phyloP scores from a whole-genome alignment of 2,329 filamentous ascomycete species.

The Helotiales sp. region DNA sequence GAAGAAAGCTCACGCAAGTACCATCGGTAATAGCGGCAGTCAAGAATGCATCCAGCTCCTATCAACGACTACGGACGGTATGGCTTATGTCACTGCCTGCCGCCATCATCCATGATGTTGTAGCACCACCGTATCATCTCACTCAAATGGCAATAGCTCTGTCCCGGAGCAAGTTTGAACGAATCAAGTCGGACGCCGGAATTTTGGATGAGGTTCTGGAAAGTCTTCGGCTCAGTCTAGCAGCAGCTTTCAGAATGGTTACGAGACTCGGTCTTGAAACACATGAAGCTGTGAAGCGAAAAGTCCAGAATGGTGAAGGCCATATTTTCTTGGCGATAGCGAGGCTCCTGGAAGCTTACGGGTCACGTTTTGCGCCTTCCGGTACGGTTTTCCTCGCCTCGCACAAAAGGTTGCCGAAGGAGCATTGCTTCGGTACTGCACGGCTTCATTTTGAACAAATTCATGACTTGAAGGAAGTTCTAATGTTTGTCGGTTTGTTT shows the following conservation, averaged over 20 bases:
- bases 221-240: neutral
- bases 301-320: neutral
- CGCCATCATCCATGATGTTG: neutral
- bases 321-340: constrained; percentile 1
- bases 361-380: constrained; percentile 3
- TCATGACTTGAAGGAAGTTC: constrained; percentile 6
- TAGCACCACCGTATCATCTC: constrained; percentile 3
- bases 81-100: neutral
- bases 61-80: neutral
- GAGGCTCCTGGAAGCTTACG: constrained; percentile 7
- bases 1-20: constrained; percentile 8
- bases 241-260: neutral
- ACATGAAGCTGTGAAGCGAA: neutral
- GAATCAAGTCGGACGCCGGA: neutral
- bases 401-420: constrained; percentile 1
- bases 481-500: constrained; percentile 5
- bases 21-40: neutral
- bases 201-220: neutral
- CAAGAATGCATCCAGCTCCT: neutral
- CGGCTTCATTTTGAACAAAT: neutral
- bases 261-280: constrained; percentile 1
- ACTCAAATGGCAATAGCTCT: neutral
- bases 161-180: neutral
- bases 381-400: constrained; percentile 7
- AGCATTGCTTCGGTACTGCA: constrained; percentile 4